Evolutionary conservation across 1,284 basidiomycete species (phyloP).

Genomic region (Tilletia horrida): DNA sequence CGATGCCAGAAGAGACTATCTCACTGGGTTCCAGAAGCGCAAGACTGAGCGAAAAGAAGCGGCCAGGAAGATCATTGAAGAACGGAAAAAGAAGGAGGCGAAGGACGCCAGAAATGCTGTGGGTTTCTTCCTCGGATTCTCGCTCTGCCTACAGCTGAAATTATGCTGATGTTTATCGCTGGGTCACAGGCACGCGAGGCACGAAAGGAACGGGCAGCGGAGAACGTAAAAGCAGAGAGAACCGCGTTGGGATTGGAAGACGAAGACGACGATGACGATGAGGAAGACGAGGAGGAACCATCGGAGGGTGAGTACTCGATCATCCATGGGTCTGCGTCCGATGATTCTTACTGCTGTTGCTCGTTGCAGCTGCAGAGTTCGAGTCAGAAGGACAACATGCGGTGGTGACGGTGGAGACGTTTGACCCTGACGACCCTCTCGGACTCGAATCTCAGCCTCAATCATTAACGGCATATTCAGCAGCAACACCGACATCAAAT

Average conservation of each 20-base stretch:
- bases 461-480: background rate
- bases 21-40: constrained; percentile 52
- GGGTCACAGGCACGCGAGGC: constrained; percentile 27
- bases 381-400: constrained; percentile 14
- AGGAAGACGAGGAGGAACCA: constrained; percentile 32
- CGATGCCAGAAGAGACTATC: constrained; percentile 43
- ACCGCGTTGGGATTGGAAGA: constrained; percentile 30
- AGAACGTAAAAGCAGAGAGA: constrained; percentile 41
- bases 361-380: background rate
- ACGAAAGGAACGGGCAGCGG: constrained; percentile 22
- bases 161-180: background rate
- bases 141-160: background rate
- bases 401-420: background rate
- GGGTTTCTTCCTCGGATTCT: background rate
- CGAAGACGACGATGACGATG: constrained; percentile 31
- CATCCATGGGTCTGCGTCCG: background rate
- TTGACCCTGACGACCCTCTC: constrained; percentile 15
- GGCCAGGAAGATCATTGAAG: constrained; percentile 30
- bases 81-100: constrained; percentile 6
- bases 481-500: background rate
- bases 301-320: background rate
- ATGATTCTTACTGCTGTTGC: constrained; percentile 4
- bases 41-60: constrained; percentile 41
- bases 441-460: background rate
- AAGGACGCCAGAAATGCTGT: background rate